Evolutionary conservation across 306 rosid species (phyloP).

Genomic region (Betula pendula): DNA sequence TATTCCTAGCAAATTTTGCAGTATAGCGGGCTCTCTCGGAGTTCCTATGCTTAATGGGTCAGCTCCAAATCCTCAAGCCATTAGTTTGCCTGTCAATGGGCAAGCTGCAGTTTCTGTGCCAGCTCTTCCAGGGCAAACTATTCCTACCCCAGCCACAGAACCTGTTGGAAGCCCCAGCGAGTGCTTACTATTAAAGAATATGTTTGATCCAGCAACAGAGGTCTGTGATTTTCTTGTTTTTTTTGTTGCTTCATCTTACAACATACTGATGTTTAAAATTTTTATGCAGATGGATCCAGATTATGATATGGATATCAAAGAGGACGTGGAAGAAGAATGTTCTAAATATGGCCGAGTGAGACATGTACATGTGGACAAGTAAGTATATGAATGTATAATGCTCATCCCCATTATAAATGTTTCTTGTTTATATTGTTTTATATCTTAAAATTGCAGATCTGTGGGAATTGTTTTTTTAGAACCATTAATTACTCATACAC

Average conservation of each 20-base stretch:
- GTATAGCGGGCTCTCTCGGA: constrained; percentile 69
- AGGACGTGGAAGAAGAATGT: constrained; percentile 95
- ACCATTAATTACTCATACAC: neutral
- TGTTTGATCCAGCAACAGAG: constrained; percentile 96
- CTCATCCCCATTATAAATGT: constrained; percentile 2
- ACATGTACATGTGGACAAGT: constrained; percentile 97
- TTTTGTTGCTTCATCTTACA: constrained; percentile 13
- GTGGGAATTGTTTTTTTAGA: neutral
- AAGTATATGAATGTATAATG: constrained; percentile 34
- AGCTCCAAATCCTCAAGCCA: constrained; percentile 54
- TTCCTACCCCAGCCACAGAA: constrained; percentile 53
- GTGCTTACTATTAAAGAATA: constrained; percentile 85
- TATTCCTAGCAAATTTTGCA: constrained; percentile 36
- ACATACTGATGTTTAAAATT: constrained; percentile 21
- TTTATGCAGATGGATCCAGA: constrained; percentile 78
- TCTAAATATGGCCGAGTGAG: constrained; percentile 87
- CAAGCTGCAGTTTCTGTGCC: constrained; percentile 49
- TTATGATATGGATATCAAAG: constrained; percentile 87
- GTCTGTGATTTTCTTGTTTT: constrained; percentile 40
- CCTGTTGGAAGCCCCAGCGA: constrained; percentile 85
- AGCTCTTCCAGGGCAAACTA: constrained; percentile 47
- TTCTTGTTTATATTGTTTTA: neutral
- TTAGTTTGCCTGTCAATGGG: constrained; percentile 65
- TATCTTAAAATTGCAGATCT: neutral
- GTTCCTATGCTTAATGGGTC: constrained; percentile 70